Evolutionary conservation across 306 rosid species (phyloP).

Genomic region (Leucaena leucocephala): DNA sequence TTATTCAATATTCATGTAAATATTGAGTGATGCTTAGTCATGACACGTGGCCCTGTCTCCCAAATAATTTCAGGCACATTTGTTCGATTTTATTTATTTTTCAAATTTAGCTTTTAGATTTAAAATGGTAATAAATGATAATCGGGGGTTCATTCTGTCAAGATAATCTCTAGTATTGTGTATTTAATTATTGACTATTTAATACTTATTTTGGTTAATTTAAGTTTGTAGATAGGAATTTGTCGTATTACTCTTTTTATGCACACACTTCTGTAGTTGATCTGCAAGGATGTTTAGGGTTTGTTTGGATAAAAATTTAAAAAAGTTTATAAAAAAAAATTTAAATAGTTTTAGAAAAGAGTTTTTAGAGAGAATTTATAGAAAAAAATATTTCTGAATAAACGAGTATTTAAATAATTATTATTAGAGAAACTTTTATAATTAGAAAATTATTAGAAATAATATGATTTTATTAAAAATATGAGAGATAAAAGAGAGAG

Average conservation of each 20-base stretch:
- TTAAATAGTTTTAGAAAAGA: too few relatives aligned
- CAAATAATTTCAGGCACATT: neutral
- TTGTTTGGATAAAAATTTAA: too few relatives aligned
- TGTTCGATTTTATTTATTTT: neutral
- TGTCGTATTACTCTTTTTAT: neutral
- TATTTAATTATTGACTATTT: neutral
- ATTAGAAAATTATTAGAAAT: too few relatives aligned
- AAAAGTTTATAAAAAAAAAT: too few relatives aligned
- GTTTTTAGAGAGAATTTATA: too few relatives aligned
- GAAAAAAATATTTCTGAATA: too few relatives aligned
- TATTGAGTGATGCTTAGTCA: neutral
- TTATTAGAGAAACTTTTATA: too few relatives aligned
- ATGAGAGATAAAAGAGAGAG: too few relatives aligned
- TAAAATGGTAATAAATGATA: neutral
- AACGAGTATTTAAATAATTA: too few relatives aligned
- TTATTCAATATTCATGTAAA: neutral
- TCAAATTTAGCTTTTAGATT: neutral
- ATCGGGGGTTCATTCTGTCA: neutral
- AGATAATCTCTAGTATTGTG: neutral
- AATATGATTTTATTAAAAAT: too few relatives aligned
- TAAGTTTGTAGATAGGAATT: neutral
- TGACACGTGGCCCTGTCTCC: neutral
- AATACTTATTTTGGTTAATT: constrained; percentile 12
- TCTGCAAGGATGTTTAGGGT: neutral
- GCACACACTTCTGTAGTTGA: neutral